Base-by-base conservation (phyloP, 2,329 filamentous ascomycete genomes). In the Aspergillus clavatus region DNA sequence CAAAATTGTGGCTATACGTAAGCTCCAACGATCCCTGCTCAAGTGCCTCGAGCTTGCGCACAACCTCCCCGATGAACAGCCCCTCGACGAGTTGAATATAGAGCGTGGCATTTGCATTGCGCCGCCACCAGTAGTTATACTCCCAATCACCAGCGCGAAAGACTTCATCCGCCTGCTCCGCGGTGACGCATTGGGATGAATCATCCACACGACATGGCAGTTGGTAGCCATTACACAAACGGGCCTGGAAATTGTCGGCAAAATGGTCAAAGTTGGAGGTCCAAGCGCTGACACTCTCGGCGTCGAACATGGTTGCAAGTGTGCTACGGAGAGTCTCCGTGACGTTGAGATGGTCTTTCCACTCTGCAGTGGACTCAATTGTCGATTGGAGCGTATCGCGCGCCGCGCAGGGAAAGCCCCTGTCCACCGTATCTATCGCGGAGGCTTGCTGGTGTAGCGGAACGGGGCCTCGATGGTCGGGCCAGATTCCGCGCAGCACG, bases 111-210 rank as follows among this genome's bases (percentile, higher is more conserved):
- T 68, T 57, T 0, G 57, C 53, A 31, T 63, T 69, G 3, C 51
- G 49, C 6, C 66, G 61, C 65, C 64, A 70, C 51, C 63, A 68
- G 51, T 69, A 70, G 38, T 70, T 69, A 62, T 65, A 70, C 42
- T 68, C 65, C 67, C 67, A 70, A 38, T 70, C 67, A 5, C 67
- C 67, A 1, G 65, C 66, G 23, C 67, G 65, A 51, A 70, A 70
- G 7, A 66, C 65, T 40, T 67, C 60, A 1, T 68, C 43, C 1
- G 62, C 66, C 48, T 67, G 62, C 0, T 54, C 43, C 24, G 33
- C 47, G 1, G 56, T 68, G n/a, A 65, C 66, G 40, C 67, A 70
- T 3, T 53, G 43, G 0, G 57, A 56, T 0, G 46, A 44, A 38
- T 68, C 56, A 0, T 46, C 45, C 1, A 61, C 4, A 31, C 56